phyloP scores from a whole-genome alignment of 768 basidiomycete species.

The Gautieria morchelliformis region DNA sequence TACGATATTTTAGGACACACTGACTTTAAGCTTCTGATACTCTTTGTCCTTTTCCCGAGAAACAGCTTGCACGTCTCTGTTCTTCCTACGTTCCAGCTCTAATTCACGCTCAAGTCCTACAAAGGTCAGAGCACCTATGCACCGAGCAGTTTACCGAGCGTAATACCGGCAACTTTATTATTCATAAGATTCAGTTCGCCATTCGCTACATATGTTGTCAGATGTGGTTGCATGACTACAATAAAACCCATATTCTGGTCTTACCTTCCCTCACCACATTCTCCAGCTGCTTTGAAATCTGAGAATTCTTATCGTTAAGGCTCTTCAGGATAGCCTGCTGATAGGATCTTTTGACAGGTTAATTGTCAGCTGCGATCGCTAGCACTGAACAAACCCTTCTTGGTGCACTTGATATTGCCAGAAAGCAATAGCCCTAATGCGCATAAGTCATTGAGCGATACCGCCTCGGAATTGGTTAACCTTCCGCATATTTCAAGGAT shows the following conservation, averaged over 20 bases:
- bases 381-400: constrained; percentile 47
- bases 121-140: background rate
- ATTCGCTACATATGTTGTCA: constrained; percentile 43
- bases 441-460: background rate
- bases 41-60: constrained; percentile 75
- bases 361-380: background rate
- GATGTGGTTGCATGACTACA: background rate
- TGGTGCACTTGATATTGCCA: constrained; percentile 90
- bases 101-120: constrained; percentile 73
- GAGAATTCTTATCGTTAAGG: constrained; percentile 73
- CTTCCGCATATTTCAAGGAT: constrained; percentile 79
- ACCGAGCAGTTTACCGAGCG: constrained; percentile 2
- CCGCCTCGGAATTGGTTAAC: constrained; percentile 24
- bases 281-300: constrained; percentile 76
- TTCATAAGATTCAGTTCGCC: constrained; percentile 63
- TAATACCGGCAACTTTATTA: constrained; percentile 54
- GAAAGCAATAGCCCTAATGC: constrained; percentile 66
- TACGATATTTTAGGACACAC: background rate
- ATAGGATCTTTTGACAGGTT: constrained; percentile 44
- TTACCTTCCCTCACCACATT: constrained; percentile 79
- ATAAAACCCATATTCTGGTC: background rate
- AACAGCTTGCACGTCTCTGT: constrained; percentile 63
- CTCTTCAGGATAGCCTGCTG: constrained; percentile 78
- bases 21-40: constrained; percentile 77
- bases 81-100: constrained; percentile 67